Evolutionary conservation across 371 early-diverging fungal genomes (phyloP).

Genomic region (Lichtheimia hyalospora): DNA sequence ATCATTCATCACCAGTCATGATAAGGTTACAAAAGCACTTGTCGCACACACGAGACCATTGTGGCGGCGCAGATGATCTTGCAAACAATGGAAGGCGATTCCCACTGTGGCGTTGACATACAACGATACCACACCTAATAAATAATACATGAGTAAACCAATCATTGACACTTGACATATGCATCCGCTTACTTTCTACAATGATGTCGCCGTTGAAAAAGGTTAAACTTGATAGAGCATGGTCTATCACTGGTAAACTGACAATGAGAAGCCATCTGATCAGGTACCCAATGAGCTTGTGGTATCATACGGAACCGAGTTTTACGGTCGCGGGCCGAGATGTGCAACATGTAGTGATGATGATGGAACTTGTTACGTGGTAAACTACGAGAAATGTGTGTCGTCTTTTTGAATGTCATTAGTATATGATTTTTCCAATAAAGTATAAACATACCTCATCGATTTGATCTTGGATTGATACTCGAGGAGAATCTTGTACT

Average conservation of each 20-base stretch:
- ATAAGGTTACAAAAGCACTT: slow-evolving; percentile 37
- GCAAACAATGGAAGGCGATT: slow-evolving; percentile 41
- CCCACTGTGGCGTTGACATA: slow-evolving; percentile 42
- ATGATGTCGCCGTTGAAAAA: slow-evolving; percentile 44
- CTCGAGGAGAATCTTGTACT: background rate
- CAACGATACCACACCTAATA: slow-evolving; percentile 33
- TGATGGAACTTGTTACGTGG: slow-evolving; percentile 26
- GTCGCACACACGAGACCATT: slow-evolving; percentile 48
- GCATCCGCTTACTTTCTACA: slow-evolving; percentile 26
- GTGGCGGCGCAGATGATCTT: slow-evolving; percentile 8
- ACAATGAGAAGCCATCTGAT: slow-evolving; percentile 32
- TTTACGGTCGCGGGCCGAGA: slow-evolving; percentile 25
- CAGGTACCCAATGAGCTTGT: slow-evolving; percentile 36
- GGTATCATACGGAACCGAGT: slow-evolving; percentile 31
- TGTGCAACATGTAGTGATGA: slow-evolving; percentile 34
- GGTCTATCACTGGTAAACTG: slow-evolving; percentile 24
- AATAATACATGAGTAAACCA: background rate
- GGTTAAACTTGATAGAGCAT: slow-evolving; percentile 18
- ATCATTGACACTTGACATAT: background rate
- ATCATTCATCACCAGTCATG: background rate
- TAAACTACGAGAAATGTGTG: slow-evolving; percentile 13
- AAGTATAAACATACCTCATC: background rate
- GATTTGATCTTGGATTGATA: background rate
- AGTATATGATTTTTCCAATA: background rate
- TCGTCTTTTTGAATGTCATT: background rate